A percentile compares a stretch with the other conserved stretches of the same genome.
phyloP scores from a whole-genome alignment of 2,329 filamentous ascomycete species.

The Neodidymelliopsis sp. region DNA sequence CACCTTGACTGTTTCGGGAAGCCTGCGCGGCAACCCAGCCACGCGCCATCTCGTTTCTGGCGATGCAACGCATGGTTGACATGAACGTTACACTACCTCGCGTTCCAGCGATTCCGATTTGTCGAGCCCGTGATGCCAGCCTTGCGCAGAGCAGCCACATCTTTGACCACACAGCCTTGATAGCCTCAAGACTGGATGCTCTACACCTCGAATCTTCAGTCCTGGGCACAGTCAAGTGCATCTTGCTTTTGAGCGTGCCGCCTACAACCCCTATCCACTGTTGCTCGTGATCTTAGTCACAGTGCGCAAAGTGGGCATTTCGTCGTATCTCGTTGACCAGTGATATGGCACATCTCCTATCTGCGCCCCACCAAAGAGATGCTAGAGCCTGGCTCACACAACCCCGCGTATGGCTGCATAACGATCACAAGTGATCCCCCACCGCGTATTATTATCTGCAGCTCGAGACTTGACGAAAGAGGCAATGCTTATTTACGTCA shows the following conservation, averaged over 20 bases:
- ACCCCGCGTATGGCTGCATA: conserved; percentile 3
- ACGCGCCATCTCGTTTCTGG: conserved; percentile 13
- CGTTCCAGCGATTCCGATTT: not conserved
- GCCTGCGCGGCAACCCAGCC: conserved; percentile 28
- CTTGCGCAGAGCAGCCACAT: conserved; percentile 12
- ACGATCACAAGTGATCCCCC: not conserved
- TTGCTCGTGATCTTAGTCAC: conserved; percentile 17
- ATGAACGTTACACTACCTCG: conserved; percentile 25
- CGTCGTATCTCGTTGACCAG: conserved; percentile 17
- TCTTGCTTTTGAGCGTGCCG: not conserved
- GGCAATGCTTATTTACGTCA: conserved; percentile 20
- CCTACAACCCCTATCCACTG: conserved; percentile 3
- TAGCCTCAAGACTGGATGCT: not conserved
- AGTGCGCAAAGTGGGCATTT: conserved; percentile 3
- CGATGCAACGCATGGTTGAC: conserved; percentile 17
- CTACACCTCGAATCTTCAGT: not conserved
- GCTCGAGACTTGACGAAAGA: conserved; percentile 1
- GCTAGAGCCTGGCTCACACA: not conserved
- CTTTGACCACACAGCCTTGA: not conserved
- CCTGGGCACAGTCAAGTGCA: not conserved
- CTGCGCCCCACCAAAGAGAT: not conserved
- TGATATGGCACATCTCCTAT: not conserved
- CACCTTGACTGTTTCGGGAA: conserved; percentile 22
- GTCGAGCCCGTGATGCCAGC: not conserved
- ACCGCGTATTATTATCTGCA: not conserved